Evolutionary conservation across 2,329 filamentous ascomycete species (phyloP).

Genomic region (Ascocoryne sarcoides): DNA sequence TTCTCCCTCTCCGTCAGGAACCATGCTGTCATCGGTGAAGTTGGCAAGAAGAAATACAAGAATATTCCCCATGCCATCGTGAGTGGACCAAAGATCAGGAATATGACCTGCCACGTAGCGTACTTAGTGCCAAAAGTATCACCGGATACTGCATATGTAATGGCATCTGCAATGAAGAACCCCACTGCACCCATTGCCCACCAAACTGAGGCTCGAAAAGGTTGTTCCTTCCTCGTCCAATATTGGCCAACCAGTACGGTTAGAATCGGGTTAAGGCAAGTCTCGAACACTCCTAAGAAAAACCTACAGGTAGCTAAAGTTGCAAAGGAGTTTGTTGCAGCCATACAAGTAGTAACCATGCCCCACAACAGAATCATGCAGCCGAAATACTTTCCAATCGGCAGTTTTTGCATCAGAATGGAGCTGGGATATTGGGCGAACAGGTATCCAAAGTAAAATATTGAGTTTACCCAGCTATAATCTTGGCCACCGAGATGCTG

Average conservation of each 20-base stretch:
- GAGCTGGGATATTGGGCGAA: constrained; percentile 27
- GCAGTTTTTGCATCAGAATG: constrained; percentile 26
- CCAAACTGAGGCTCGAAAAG: constrained; percentile 9
- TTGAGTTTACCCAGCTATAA: constrained; percentile 35
- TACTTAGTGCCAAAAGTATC: neutral
- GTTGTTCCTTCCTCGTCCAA: constrained; percentile 32
- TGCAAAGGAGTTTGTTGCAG: constrained; percentile 12
- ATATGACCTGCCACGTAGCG: constrained; percentile 15
- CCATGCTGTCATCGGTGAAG: constrained; percentile 39
- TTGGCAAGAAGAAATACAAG: constrained; percentile 16
- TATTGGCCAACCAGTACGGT: constrained; percentile 29
- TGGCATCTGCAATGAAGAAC: constrained; percentile 25
- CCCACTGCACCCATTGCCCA: constrained; percentile 26
- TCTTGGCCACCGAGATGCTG: constrained; percentile 36
- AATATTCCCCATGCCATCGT: constrained; percentile 21
- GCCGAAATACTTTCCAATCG: constrained; percentile 28
- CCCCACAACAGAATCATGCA: constrained; percentile 10
- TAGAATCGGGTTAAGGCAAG: constrained; percentile 27
- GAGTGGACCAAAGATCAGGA: constrained; percentile 29
- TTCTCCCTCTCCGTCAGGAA: constrained; percentile 38
- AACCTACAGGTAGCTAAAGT: constrained; percentile 20
- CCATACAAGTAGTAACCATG: constrained; percentile 10
- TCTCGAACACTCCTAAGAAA: constrained; percentile 24
- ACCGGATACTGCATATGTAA: constrained; percentile 29
- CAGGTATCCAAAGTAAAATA: constrained; percentile 28